A percentile compares a stretch with the other conserved stretches of the same genome.
phyloP scores from a whole-genome alignment of 2,329 filamentous ascomycete genomes.

The Aureobasidium melanogenum region DNA sequence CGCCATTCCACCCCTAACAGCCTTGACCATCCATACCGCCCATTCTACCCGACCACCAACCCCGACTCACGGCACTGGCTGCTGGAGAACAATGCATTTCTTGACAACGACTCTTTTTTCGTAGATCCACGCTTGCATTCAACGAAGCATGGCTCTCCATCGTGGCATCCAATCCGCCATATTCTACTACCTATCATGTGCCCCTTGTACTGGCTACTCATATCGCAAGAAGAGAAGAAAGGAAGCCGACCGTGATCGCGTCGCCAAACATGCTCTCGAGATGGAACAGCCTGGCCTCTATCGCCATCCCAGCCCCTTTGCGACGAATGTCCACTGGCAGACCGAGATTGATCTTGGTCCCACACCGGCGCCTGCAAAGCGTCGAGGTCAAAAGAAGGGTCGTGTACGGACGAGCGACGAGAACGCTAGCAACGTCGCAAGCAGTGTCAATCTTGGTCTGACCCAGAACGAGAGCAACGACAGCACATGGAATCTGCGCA shows the following conservation, averaged over 20 bases:
- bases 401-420: conserved; percentile 11
- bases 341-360: conserved; percentile 82
- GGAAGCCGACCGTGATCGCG: conserved; percentile 59
- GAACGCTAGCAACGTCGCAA: conserved; percentile 7
- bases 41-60: neutral
- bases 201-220: conserved; percentile 64
- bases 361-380: conserved; percentile 43
- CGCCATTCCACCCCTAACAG: neutral
- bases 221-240: conserved; percentile 62
- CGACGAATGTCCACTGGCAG: conserved; percentile 80
- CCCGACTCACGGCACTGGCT: neutral
- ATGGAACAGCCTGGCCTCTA: conserved; percentile 65
- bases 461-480: conserved; percentile 28
- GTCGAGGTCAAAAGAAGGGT: conserved; percentile 38
- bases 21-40: neutral
- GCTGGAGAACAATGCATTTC: neutral
- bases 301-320: conserved; percentile 71
- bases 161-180: conserved; percentile 61
- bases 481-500: conserved; percentile 63
- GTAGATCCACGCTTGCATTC: neutral
- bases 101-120: neutral
- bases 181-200: conserved; percentile 70
- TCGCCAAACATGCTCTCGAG: conserved; percentile 56
- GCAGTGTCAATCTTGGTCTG: conserved; percentile 10
- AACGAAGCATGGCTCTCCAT: conserved; percentile 24